Percentiles rank a stretch among this genome's conserved stretches.
phyloP scores from a whole-genome alignment of 176 grass and related monocot species.

The Zea luxurians region DNA sequence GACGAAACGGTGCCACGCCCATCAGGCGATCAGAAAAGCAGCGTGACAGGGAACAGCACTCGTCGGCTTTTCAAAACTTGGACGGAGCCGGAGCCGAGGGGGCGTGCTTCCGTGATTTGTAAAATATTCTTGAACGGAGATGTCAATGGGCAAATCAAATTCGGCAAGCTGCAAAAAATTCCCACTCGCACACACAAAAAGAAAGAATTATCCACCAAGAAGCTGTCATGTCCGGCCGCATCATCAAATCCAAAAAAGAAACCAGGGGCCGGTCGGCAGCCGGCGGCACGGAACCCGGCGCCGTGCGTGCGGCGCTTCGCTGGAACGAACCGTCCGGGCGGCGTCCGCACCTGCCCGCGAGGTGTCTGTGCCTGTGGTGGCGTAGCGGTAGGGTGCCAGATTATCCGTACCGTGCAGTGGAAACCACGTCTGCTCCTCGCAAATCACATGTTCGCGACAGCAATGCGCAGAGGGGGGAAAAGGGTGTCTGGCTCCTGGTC shows the following conservation, averaged over 20 bases:
- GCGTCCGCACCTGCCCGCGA: not conserved
- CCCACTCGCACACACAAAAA: not conserved
- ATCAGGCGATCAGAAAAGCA: not conserved
- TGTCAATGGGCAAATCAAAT: constrained; percentile 6
- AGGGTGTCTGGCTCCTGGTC: constrained; percentile 36
- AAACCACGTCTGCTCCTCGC: not conserved
- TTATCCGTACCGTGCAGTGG: constrained; percentile 16
- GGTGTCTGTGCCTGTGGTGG: not conserved
- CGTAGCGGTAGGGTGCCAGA: not conserved
- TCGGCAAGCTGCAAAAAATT: not conserved
- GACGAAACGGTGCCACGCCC: not conserved
- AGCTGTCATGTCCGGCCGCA: not conserved
- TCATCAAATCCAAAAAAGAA: not conserved
- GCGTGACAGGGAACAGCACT: not conserved
- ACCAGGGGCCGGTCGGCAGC: constrained; percentile 28
- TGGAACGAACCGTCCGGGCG: not conserved
- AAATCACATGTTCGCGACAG: constrained; percentile 30
- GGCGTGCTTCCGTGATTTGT: not conserved
- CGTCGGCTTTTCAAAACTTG: not conserved
- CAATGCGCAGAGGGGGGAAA: not conserved
- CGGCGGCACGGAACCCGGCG: not conserved
- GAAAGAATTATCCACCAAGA: not conserved
- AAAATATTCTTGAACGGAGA: not conserved
- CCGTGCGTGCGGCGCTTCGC: not conserved
- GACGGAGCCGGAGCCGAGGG: too few species aligned